Evolutionary conservation across 1,284 basidiomycete genomes (phyloP).

Genomic region (Ustilago curta): DNA sequence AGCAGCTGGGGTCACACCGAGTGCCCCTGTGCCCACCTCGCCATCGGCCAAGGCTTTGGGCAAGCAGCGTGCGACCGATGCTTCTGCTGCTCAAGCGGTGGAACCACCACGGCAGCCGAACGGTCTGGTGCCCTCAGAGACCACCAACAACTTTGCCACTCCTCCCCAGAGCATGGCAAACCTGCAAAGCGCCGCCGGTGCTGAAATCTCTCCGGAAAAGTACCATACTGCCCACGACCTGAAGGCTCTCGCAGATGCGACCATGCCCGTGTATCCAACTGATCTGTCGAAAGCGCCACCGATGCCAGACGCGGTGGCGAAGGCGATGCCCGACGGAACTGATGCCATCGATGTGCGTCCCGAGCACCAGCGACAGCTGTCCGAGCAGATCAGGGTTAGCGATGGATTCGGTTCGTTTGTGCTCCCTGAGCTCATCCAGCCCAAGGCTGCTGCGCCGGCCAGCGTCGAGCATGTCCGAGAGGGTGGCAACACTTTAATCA

Average conservation of each 20-base stretch:
- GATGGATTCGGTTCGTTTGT: constrained; percentile 31
- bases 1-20: not conserved
- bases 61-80: constrained; percentile 24
- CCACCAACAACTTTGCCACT: constrained; percentile 27
- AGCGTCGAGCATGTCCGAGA: not conserved
- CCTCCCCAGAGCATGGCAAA: constrained; percentile 47
- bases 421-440: constrained; percentile 26
- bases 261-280: constrained; percentile 30
- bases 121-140: constrained; percentile 24
- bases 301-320: not conserved
- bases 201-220: constrained; percentile 29
- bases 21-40: constrained; percentile 14
- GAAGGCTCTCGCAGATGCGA: constrained; percentile 30
- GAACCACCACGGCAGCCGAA: constrained; percentile 2
- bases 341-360: constrained; percentile 14
- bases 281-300: not conserved
- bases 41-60: constrained; percentile 36
- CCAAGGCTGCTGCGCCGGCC: constrained; percentile 8
- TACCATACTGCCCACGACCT: constrained; percentile 50
- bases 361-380: constrained; percentile 26
- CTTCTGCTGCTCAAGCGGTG: not conserved
- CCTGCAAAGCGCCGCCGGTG: constrained; percentile 22
- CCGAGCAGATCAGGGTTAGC: constrained; percentile 27
- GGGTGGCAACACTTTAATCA: not conserved
- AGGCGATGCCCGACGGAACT: not conserved